Conservation (phyloP, 352 stramenopile genomes). For the Phytophthora agathidicida region DNA sequence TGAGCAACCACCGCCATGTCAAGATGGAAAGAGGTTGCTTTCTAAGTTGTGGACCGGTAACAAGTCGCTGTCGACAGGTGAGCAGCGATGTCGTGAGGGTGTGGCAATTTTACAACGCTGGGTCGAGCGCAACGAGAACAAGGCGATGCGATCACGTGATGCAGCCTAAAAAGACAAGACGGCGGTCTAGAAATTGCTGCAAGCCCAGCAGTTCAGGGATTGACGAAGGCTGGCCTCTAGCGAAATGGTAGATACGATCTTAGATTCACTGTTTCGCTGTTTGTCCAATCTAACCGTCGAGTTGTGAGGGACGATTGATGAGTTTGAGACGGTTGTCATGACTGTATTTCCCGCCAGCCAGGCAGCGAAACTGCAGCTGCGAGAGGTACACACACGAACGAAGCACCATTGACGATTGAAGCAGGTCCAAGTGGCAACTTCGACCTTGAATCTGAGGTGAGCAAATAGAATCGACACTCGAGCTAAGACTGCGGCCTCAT, state of each 20-base stretch:
- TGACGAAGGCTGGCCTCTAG: neutral
- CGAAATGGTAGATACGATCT: neutral
- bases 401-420: neutral
- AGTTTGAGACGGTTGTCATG: slow-evolving; percentile 20
- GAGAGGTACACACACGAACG: neutral
- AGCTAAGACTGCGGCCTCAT: slow-evolving; percentile 7
- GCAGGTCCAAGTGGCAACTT: slow-evolving; percentile 2
- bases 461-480: slow-evolving; percentile 13
- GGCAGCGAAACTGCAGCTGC: neutral
- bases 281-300: slow-evolving; percentile 3
- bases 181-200: slow-evolving; percentile 13
- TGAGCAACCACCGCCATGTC: slow-evolving; percentile 1
- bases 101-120: neutral
- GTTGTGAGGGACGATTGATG: slow-evolving; percentile 13
- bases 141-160: slow-evolving; percentile 13
- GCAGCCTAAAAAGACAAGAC: neutral
- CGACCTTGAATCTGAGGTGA: slow-evolving; percentile 18
- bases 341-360: slow-evolving; percentile 8
- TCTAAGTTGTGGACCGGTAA: too few relatives aligned
- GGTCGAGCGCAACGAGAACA: neutral
- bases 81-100: neutral
- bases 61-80: too few relatives aligned
- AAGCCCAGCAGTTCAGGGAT: slow-evolving; percentile 11
- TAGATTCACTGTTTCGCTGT: slow-evolving; percentile 14
- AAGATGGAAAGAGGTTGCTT: neutral